A percentile compares a stretch with the other conserved stretches of the same genome.
phyloP scores from a whole-genome alignment of 2,329 filamentous ascomycete genomes.

The Hypoxylon rubiginosum region DNA sequence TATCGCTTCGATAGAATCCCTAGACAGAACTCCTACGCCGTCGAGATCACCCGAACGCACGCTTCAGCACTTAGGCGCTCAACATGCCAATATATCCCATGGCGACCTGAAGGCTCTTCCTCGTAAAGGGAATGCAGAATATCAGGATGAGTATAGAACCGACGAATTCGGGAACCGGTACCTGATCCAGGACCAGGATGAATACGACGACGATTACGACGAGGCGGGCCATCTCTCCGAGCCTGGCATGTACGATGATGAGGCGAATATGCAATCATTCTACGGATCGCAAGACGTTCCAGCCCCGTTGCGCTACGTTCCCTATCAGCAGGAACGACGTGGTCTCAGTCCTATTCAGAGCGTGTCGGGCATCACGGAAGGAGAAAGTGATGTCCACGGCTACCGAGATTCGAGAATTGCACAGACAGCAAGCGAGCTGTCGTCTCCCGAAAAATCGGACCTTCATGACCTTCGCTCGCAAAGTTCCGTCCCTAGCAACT shows the following conservation, averaged over 20 bases:
- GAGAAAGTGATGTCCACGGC: constrained; percentile 69
- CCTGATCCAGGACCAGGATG: constrained; percentile 51
- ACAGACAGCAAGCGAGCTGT: constrained; percentile 64
- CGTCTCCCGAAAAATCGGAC: constrained; percentile 72
- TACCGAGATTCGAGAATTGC: constrained; percentile 70
- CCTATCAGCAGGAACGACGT: constrained; percentile 76
- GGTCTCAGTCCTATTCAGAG: constrained; percentile 92
- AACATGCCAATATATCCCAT: constrained; percentile 74
- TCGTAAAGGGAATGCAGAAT: constrained; percentile 59
- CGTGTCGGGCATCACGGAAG: constrained; percentile 86
- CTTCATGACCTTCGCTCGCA: constrained; percentile 64
- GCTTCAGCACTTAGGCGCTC: constrained; percentile 73
- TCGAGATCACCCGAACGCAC: constrained; percentile 66
- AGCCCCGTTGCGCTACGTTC: constrained; percentile 74
- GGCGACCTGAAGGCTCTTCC: constrained; percentile 70
- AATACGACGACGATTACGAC: constrained; percentile 60
- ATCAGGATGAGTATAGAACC: constrained; percentile 63
- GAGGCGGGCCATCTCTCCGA: constrained; percentile 56
- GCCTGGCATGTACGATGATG: constrained; percentile 57
- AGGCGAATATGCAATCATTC: constrained; percentile 60
- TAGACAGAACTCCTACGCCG: constrained; percentile 68
- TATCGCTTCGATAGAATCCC: constrained; percentile 70
- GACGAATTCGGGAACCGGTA: constrained; percentile 61
- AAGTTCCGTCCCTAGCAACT: constrained; percentile 68
- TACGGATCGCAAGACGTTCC: constrained; percentile 74